Conservation (phyloP, 2,329 filamentous ascomycete species). For the Calonectria pauciramosa region DNA sequence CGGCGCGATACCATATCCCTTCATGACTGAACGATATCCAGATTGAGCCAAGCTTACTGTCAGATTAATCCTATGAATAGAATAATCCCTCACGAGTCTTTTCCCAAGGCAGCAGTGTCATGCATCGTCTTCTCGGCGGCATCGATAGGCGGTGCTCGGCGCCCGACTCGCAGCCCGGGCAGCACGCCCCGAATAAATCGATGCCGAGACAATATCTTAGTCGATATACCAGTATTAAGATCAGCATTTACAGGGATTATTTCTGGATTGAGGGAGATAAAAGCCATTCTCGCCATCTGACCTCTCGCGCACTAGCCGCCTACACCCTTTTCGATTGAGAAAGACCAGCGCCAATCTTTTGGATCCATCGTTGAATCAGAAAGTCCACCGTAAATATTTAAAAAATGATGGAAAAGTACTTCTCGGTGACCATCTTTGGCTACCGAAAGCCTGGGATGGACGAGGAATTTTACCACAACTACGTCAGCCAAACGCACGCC, state of each 20-base stretch:
- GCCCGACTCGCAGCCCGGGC: conserved; percentile 36
- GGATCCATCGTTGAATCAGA: neutral
- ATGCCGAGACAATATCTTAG: conserved; percentile 10
- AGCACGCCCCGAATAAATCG: neutral
- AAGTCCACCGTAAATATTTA: conserved; percentile 9
- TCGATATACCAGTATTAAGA: neutral
- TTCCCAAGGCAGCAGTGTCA: conserved; percentile 14
- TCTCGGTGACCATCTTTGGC: conserved; percentile 41
- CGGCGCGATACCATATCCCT: neutral
- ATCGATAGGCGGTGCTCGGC: conserved; percentile 34
- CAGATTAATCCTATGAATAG: conserved; percentile 2
- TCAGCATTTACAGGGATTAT: neutral
- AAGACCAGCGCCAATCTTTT: neutral
- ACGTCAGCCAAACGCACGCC: conserved; percentile 40
- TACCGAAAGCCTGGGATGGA: conserved; percentile 38
- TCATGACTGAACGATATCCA: neutral
- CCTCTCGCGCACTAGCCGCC: neutral
- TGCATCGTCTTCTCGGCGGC: conserved; percentile 28
- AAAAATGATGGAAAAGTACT: conserved; percentile 25
- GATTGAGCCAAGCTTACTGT: conserved; percentile 8
- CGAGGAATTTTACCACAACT: conserved; percentile 39
- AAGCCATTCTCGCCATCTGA: conserved; percentile 15
- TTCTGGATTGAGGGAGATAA: conserved; percentile 15
- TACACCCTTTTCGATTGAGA: neutral
- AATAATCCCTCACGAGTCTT: neutral